Evolutionary conservation across 495 filamentous ascomycete genomes (phyloP).

Genomic region (Rusavskia elegans): DNA sequence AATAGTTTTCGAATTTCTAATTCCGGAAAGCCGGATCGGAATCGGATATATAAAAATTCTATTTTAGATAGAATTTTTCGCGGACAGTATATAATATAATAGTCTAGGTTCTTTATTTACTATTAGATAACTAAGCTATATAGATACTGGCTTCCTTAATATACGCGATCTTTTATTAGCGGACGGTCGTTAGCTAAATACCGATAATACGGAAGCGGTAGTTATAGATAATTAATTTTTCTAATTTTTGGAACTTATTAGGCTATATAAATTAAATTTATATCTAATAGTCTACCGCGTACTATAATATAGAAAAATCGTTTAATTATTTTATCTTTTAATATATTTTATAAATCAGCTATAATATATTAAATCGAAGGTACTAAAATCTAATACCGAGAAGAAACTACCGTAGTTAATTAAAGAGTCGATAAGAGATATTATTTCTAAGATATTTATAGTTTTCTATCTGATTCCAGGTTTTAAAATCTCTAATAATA

Average conservation of each 20-base stretch:
- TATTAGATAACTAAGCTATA: too few species aligned
- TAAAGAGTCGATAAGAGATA: background rate
- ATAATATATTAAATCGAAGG: too few species aligned
- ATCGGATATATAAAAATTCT: too few species aligned
- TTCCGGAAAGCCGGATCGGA: too few species aligned
- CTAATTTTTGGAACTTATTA: background rate
- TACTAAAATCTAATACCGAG: background rate
- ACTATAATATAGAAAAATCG: background rate
- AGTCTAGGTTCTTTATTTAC: too few species aligned
- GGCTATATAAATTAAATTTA: background rate
- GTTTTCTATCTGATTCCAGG: background rate
- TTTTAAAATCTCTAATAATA: background rate
- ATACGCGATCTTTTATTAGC: too few species aligned
- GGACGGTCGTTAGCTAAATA: too few species aligned
- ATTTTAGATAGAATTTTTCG: too few species aligned
- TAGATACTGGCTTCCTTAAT: slow-evolving; percentile 1
- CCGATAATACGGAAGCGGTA: background rate
- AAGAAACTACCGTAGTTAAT: background rate
- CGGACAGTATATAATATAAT: too few species aligned
- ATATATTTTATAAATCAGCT: background rate
- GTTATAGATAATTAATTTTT: background rate
- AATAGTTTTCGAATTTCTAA: background rate
- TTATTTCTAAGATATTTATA: slow-evolving; percentile 3
- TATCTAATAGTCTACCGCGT: background rate
- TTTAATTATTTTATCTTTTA: background rate